phyloP scores from a whole-genome alignment of 805 yeast genomes.

The Lachancea kluyveri region DNA sequence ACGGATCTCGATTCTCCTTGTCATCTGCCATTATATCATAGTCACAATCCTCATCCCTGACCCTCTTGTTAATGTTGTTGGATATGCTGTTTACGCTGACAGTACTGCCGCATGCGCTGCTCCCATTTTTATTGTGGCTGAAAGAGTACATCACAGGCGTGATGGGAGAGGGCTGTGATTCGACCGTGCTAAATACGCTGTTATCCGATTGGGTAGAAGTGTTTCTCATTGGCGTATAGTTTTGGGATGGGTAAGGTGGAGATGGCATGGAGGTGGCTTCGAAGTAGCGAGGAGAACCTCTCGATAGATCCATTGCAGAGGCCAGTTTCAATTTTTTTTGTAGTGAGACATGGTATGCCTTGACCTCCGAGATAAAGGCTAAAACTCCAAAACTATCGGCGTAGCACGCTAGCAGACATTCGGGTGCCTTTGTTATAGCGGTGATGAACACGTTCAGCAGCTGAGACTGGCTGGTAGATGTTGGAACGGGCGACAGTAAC shows the following conservation, averaged over 20 bases:
- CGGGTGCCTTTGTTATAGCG: conserved; percentile 21
- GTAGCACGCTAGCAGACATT: conserved; percentile 20
- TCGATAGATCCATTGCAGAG: conserved; percentile 20
- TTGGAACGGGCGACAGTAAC: conserved; percentile 21
- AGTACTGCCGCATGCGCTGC: conserved; percentile 25
- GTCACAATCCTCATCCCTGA: conserved; percentile 6
- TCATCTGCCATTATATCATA: conserved; percentile 13
- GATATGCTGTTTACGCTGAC: conserved; percentile 26
- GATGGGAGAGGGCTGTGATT: conserved; percentile 26
- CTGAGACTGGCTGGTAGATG: conserved; percentile 17
- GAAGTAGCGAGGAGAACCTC: conserved; percentile 18
- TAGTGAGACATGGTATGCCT: conserved; percentile 13
- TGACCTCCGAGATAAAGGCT: conserved; percentile 19
- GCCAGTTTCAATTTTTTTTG: conserved; percentile 25
- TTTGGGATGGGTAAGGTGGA: conserved; percentile 24
- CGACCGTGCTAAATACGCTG: conserved; percentile 23
- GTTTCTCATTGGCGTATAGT: conserved; percentile 29
- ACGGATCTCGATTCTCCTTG: conserved; percentile 23
- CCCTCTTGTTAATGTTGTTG: conserved; percentile 10
- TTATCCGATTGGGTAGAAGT: conserved; percentile 28
- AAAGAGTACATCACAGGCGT: conserved; percentile 30
- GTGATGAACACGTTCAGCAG: conserved; percentile 21
- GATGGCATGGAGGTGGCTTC: conserved; percentile 23
- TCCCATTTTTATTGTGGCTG: conserved; percentile 18
- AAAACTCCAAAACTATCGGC: conserved; percentile 20